A percentile compares a stretch with the other conserved stretches of the same genome.
These are phyloP conservation scores for Tolypocladium paradoxum DNA, from an alignment of 2,329 filamentous ascomycete species.

Conservation along the genomic window DNA sequence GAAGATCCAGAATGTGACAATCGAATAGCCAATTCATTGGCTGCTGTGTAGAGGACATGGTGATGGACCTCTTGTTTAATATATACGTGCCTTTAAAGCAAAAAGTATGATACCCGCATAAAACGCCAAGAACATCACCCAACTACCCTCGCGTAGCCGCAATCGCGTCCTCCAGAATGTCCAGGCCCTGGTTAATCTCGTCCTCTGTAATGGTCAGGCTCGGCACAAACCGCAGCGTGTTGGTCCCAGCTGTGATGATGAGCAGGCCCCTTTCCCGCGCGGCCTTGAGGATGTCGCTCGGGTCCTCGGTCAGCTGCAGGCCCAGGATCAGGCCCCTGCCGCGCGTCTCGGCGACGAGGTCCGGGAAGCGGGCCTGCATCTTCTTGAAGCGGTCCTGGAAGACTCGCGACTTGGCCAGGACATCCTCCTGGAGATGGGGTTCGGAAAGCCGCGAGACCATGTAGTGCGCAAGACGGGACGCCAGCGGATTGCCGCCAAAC, in stretches of 20 bases:
- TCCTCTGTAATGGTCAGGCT: conserved; percentile 68
- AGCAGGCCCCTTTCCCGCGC: conserved; percentile 79
- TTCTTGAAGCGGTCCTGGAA: conserved; percentile 37
- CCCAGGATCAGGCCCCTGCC: conserved; percentile 81
- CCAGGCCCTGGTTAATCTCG: conserved; percentile 70
- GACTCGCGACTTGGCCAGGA: conserved; percentile 52
- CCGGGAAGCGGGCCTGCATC: conserved; percentile 44
- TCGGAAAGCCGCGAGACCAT: conserved; percentile 70
- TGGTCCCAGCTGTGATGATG: conserved; percentile 85
- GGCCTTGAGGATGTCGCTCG: conserved; percentile 65
- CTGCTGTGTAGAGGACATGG: neutral
- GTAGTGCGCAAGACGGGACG: conserved; percentile 73
- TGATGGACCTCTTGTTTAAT: neutral
- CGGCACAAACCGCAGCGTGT: conserved; percentile 87
- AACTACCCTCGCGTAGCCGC: conserved; percentile 23
- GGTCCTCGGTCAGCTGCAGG: conserved; percentile 68
- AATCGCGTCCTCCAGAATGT: conserved; percentile 62
- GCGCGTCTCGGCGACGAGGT: conserved; percentile 65
- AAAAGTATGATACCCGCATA: neutral
- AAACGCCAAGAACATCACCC: neutral
- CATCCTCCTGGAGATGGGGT: conserved; percentile 55
- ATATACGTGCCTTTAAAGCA: neutral
- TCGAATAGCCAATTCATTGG: neutral
- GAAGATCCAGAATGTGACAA: neutral
- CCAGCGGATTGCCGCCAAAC: conserved; percentile 86